phyloP scores from a whole-genome alignment of 2,329 filamentous ascomycete species.

The Laburnicola sp. region DNA sequence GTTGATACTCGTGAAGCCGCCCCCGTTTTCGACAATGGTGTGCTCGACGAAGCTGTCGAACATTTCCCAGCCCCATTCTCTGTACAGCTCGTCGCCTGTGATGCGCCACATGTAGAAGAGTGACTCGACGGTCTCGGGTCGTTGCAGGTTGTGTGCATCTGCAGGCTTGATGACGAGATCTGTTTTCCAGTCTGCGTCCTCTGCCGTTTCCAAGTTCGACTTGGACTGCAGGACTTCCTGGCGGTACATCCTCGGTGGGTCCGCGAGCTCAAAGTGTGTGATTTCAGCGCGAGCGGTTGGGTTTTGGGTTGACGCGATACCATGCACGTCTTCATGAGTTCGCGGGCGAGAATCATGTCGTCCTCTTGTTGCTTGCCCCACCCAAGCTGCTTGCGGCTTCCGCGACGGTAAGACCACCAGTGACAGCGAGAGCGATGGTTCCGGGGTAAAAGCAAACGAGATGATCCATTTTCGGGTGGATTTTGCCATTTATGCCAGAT shows the following conservation, averaged over 20 bases:
- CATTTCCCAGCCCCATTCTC: slow-evolving; percentile 98
- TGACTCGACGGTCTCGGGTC: slow-evolving; percentile 94
- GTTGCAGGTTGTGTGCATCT: slow-evolving; percentile 89
- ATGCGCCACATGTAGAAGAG: slow-evolving; percentile 99
- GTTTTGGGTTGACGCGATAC: slow-evolving; percentile 85
- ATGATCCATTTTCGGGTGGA: slow-evolving; percentile 96
- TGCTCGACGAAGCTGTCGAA: slow-evolving; percentile 89
- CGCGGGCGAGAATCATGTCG: slow-evolving; percentile 82
- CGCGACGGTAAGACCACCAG: slow-evolving; percentile 72
- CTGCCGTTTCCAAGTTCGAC: slow-evolving; percentile 34
- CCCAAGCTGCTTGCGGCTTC: slow-evolving; percentile 69
- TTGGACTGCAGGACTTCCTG: slow-evolving; percentile 52
- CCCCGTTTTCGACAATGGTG: slow-evolving; percentile 74
- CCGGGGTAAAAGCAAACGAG: slow-evolving; percentile 96
- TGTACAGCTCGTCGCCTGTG: slow-evolving; percentile 83
- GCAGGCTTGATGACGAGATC: slow-evolving; percentile 81
- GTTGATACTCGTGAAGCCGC: slow-evolving; percentile 79
- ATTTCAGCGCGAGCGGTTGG: no score
- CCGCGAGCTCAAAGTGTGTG: no score
- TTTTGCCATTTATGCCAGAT: slow-evolving; percentile 63
- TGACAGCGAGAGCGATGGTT: slow-evolving; percentile 86
- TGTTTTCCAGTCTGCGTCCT: slow-evolving; percentile 70
- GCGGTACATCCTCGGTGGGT: slow-evolving; percentile 64
- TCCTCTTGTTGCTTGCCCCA: slow-evolving; percentile 83
- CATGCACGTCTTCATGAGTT: slow-evolving; percentile 94